A percentile compares a stretch with the other conserved stretches of the same genome.
These are phyloP conservation scores for Clavispora asparagi DNA, from an alignment of 805 yeast species.

Conservation along the genomic window DNA sequence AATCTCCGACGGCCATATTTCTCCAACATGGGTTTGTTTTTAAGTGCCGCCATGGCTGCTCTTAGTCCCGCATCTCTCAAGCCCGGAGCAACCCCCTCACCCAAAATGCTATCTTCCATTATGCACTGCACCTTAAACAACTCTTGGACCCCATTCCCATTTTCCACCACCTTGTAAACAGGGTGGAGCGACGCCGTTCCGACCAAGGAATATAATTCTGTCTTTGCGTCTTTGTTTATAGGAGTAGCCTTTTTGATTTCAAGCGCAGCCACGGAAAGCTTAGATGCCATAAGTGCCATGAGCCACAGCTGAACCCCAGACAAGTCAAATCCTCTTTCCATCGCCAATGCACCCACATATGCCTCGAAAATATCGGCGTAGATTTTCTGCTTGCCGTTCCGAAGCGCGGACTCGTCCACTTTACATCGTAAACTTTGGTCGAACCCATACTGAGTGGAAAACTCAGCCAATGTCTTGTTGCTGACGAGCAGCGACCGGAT, in stretches of 20 bases:
- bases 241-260: constrained; percentile 32
- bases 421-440: constrained; percentile 50
- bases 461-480: constrained; percentile 65
- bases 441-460: constrained; percentile 66
- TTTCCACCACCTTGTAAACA: constrained; percentile 44
- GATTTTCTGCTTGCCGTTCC: constrained; percentile 59
- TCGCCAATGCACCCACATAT: constrained; percentile 77
- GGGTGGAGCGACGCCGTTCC: constrained; percentile 71
- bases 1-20: constrained; percentile 54
- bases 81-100: constrained; percentile 66
- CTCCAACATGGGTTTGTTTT: constrained; percentile 53
- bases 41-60: constrained; percentile 80
- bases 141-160: constrained; percentile 43
- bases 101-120: constrained; percentile 62
- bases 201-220: constrained; percentile 68
- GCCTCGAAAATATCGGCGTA: constrained; percentile 93
- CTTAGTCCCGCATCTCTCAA: constrained; percentile 72
- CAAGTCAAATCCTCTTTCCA: constrained; percentile 49
- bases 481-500: constrained; percentile 67
- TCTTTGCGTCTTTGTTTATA: constrained; percentile 65
- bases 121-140: constrained; percentile 62
- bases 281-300: constrained; percentile 43
- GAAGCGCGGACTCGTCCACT: constrained; percentile 40
- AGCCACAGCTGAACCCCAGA: constrained; percentile 55
- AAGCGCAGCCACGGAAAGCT: constrained; percentile 26